phyloP scores from a whole-genome alignment of 2,329 filamentous ascomycete genomes.

The Nothophoma quercina region DNA sequence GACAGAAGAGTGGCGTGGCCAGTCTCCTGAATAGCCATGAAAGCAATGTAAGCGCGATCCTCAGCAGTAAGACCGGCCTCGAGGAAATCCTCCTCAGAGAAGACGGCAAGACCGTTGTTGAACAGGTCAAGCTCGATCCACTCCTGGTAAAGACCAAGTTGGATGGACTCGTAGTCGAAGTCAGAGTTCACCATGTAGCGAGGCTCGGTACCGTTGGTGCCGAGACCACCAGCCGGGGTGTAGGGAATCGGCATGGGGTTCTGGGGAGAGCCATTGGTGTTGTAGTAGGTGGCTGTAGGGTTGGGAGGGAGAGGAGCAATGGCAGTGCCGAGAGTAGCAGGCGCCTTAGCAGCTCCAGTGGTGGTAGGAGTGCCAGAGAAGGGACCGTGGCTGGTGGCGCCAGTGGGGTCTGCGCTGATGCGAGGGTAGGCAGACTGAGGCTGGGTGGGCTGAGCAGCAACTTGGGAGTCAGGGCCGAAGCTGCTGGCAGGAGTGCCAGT shows the following conservation, averaged over 20 bases:
- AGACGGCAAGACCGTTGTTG: constrained; percentile 75
- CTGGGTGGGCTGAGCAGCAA: constrained; percentile 47
- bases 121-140: constrained; percentile 87
- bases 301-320: constrained; percentile 66
- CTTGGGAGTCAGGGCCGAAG: constrained; percentile 55
- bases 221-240: constrained; percentile 72
- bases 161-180: constrained; percentile 82
- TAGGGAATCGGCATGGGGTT: constrained; percentile 75
- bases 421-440: constrained; percentile 53
- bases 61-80: constrained; percentile 72
- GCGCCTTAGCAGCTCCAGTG: constrained; percentile 71
- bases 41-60: constrained; percentile 74
- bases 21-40: constrained; percentile 79
- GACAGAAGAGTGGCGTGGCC: constrained; percentile 79
- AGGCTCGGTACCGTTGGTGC: constrained; percentile 78
- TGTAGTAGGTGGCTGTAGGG: constrained; percentile 72
- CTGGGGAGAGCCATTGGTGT: constrained; percentile 73
- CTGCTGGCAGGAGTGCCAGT: constrained; percentile 48
- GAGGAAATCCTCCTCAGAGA: constrained; percentile 73
- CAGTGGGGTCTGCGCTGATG: constrained; percentile 59
- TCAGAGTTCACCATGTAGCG: constrained; percentile 81
- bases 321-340: constrained; percentile 61
- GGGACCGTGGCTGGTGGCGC: constrained; percentile 72
- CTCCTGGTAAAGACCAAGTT: constrained; percentile 79
- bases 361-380: constrained; percentile 72